phyloP scores from a whole-genome alignment of 805 yeast species.

The Monosporozyma servazzii region DNA sequence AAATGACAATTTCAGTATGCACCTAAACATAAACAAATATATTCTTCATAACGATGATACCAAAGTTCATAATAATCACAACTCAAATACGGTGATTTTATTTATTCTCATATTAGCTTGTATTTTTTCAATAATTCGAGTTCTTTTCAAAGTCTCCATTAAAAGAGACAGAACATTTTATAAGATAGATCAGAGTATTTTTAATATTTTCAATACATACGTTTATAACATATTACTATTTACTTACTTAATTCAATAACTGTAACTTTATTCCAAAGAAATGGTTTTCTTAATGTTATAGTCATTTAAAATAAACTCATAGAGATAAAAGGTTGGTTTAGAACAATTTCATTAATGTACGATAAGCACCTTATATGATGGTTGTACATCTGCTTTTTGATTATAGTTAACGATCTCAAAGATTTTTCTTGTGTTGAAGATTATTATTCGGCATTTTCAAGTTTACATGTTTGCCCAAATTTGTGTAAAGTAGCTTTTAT shows the following conservation, averaged over 20 bases:
- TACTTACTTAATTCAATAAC: background rate
- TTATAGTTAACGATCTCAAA: no score
- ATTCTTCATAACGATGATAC: background rate
- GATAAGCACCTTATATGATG: no score
- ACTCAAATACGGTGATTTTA: background rate
- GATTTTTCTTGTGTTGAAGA: no score
- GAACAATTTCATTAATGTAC: no score
- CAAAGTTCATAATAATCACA: background rate
- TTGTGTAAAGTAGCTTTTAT: no score
- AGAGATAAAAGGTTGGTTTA: background rate
- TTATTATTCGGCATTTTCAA: no score
- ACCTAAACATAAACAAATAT: background rate
- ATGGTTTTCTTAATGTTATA: background rate
- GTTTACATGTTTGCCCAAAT: no score
- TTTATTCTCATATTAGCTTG: background rate
- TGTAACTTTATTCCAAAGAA: background rate
- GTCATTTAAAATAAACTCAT: background rate
- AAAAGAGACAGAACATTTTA: background rate
- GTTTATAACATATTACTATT: background rate
- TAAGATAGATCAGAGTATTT: background rate
- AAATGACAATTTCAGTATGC: background rate
- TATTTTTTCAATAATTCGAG: background rate
- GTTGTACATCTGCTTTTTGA: no score
- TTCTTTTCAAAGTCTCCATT: background rate
- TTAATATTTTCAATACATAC: background rate